phyloP scores from a whole-genome alignment of 108 stramenopile genomes.

The Chaetoceros muelleri region DNA sequence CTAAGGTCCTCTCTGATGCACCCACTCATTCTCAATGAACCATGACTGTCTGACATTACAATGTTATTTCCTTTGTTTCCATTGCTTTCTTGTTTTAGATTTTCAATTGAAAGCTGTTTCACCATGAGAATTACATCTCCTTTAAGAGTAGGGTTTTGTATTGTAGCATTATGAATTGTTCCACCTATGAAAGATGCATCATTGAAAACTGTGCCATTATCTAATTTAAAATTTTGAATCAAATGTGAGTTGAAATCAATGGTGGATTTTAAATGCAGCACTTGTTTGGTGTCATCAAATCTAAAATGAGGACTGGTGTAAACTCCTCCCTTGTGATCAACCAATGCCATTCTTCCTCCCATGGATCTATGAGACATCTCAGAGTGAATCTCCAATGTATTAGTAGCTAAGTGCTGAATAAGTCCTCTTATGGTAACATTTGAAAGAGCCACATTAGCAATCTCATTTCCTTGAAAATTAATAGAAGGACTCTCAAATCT shows the following conservation, averaged over 20 bases:
- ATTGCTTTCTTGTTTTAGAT: conserved; percentile 9
- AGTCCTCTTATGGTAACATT: too few relatives aligned
- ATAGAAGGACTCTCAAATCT: too few relatives aligned
- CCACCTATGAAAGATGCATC: conserved; percentile 17
- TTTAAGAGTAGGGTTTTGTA: conserved; percentile 26
- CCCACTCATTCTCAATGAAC: conserved; percentile 6
- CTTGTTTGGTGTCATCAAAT: conserved; percentile 5
- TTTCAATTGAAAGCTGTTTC: conserved; percentile 17
- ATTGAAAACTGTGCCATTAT: conserved; percentile 16
- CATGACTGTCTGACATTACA: conserved; percentile 9
- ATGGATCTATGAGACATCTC: neutral
- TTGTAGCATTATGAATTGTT: conserved; percentile 16
- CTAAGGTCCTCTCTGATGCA: conserved; percentile 15
- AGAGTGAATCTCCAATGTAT: neutral
- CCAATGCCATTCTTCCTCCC: neutral
- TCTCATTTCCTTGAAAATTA: too few relatives aligned
- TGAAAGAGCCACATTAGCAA: too few relatives aligned
- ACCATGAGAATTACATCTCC: conserved; percentile 22
- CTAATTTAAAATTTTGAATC: conserved; percentile 18
- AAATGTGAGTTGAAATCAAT: conserved; percentile 19
- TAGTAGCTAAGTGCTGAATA: neutral
- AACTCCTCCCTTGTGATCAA: neutral
- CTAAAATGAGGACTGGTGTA: conserved; percentile 3
- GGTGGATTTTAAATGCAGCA: conserved; percentile 17
- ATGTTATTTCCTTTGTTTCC: neutral